These are phyloP conservation scores for Chamaenerion angustifolium DNA, from an alignment of 345 rosid genomes.

Conservation along the genomic window DNA sequence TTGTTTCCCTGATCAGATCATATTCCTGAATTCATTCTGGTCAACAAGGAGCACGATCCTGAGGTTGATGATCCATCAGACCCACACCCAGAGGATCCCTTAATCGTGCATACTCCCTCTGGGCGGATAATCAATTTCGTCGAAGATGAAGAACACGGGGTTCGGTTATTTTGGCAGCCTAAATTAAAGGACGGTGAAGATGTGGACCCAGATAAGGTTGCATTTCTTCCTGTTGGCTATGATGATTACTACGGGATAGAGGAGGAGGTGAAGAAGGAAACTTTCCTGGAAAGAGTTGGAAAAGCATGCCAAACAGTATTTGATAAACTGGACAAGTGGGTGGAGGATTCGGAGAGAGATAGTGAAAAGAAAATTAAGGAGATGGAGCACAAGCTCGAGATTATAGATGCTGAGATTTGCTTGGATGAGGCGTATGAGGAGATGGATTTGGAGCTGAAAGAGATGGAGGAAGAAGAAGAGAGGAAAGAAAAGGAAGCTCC, in stretches of 20 bases:
- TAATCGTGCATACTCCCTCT: slow-evolving; percentile 68
- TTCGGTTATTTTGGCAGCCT: slow-evolving; percentile 88
- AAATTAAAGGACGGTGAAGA: slow-evolving; percentile 62
- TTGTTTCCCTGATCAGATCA: slow-evolving; percentile 38
- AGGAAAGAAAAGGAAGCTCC: slow-evolving; percentile 29
- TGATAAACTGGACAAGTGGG: slow-evolving; percentile 60
- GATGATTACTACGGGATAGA: slow-evolving; percentile 77
- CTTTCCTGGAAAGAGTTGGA: slow-evolving; percentile 29
- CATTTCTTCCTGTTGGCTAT: slow-evolving; percentile 78
- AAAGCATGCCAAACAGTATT: slow-evolving; percentile 36
- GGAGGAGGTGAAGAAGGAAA: slow-evolving; percentile 24
- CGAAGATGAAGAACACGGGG: slow-evolving; percentile 76
- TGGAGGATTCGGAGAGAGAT: slow-evolving; percentile 57
- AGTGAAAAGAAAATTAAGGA: slow-evolving; percentile 48
- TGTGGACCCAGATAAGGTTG: slow-evolving; percentile 40
- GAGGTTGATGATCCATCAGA: slow-evolving; percentile 63
- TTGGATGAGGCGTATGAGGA: slow-evolving; percentile 88
- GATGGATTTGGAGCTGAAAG: slow-evolving; percentile 57
- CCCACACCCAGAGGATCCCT: slow-evolving; percentile 62
- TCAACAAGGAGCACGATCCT: slow-evolving; percentile 85
- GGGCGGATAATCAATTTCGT: slow-evolving; percentile 68
- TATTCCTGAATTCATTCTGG: slow-evolving; percentile 60
- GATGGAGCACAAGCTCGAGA: slow-evolving; percentile 57
- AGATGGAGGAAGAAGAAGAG: slow-evolving; percentile 57
- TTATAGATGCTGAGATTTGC: slow-evolving; percentile 67